Evolutionary conservation across 352 stramenopile genomes (phyloP).

Genomic region (Elongisporangium undulatum): DNA sequence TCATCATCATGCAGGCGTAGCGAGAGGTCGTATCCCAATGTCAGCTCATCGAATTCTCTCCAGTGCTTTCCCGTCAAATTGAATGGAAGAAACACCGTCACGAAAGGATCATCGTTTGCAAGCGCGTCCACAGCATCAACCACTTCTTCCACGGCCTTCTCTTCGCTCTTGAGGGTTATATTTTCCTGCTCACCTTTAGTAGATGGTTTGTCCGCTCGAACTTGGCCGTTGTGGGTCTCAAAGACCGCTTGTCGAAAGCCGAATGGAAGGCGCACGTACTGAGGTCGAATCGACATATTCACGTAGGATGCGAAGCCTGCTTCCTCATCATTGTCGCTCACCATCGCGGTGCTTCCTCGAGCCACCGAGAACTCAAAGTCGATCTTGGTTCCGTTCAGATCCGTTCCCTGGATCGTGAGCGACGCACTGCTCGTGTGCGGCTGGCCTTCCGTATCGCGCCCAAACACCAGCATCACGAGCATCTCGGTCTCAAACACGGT

Average conservation of each 20-base stretch:
- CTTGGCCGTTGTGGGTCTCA: constrained; percentile 9
- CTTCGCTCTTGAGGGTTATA: background rate
- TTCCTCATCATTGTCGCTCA: constrained; percentile 3
- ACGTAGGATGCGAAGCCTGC: constrained; percentile 50
- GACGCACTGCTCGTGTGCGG: constrained; percentile 53
- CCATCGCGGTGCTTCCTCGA: constrained; percentile 36
- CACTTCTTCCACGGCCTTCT: constrained; percentile 3
- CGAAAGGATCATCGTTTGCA: constrained; percentile 13
- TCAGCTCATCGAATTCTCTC: constrained; percentile 37
- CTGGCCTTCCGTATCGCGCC: constrained; percentile 49
- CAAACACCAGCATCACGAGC: constrained; percentile 77
- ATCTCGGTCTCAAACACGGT: constrained; percentile 72
- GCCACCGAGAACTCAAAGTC: constrained; percentile 54
- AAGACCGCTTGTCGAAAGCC: constrained; percentile 62
- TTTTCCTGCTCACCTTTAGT: background rate
- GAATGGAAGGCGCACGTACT: constrained; percentile 55
- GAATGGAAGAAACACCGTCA: constrained; percentile 66
- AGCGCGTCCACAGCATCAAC: constrained; percentile 5
- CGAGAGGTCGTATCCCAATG: constrained; percentile 43
- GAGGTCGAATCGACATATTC: constrained; percentile 60
- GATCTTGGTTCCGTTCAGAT: constrained; percentile 29
- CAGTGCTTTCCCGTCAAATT: constrained; percentile 69
- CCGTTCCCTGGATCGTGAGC: constrained; percentile 38
- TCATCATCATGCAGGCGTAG: constrained; percentile 44
- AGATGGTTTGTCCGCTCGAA: background rate